Percentiles rank a stretch among this genome's conserved stretches.
These are phyloP conservation scores for Eucalyptus coolabah DNA, from an alignment of 345 rosid species.

Conservation along the genomic window DNA sequence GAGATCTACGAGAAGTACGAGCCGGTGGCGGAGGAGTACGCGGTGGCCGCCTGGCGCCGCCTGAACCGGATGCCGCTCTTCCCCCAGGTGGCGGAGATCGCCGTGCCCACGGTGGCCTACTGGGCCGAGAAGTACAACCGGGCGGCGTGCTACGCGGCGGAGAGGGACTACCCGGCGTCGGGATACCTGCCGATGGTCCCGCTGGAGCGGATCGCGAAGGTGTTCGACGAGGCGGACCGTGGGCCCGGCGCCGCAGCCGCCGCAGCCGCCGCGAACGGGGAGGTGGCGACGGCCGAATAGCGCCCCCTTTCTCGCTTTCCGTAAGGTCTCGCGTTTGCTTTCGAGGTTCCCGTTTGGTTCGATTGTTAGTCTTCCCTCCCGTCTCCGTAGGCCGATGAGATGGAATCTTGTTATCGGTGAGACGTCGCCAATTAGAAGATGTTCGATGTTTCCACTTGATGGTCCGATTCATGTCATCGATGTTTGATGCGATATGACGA, in stretches of 20 bases:
- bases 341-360: neutral
- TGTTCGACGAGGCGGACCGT: conserved; percentile 8
- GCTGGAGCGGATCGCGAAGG: conserved; percentile 37
- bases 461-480: neutral
- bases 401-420: neutral
- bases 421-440: neutral
- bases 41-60: conserved; percentile 33
- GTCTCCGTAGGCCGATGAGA: neutral
- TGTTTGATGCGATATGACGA: neutral
- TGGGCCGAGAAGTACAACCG: conserved; percentile 69
- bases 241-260: neutral
- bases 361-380: neutral
- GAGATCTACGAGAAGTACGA: conserved; percentile 33
- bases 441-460: neutral
- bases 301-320: neutral
- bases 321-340: neutral
- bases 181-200: conserved; percentile 53
- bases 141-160: conserved; percentile 15
- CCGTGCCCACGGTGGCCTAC: conserved; percentile 45
- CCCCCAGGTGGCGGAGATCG: conserved; percentile 37
- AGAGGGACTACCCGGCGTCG: conserved; percentile 29
- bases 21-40: conserved; percentile 45
- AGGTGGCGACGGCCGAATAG: neutral
- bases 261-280: neutral
- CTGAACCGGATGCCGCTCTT: conserved; percentile 45